A percentile compares a stretch with the other conserved stretches of the same genome.
phyloP scores from a whole-genome alignment of 495 filamentous ascomycete species.

The Xylaria nigripes region DNA sequence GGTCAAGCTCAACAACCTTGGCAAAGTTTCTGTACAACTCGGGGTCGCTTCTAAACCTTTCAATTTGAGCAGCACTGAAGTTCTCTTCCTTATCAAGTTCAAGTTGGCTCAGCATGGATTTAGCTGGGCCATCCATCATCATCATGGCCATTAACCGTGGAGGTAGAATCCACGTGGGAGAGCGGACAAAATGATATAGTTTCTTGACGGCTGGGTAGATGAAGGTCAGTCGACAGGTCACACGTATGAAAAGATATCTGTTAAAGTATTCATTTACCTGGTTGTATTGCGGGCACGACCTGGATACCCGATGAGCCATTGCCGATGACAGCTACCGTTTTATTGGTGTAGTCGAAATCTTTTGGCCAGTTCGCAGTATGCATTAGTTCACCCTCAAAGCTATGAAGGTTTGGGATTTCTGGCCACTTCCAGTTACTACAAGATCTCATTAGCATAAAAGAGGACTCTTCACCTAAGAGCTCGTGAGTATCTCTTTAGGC shows the following conservation, averaged over 20 bases:
- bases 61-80: constrained; percentile 35
- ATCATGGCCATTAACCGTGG: constrained; percentile 40
- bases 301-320: constrained; percentile 53
- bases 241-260: constrained; percentile 31
- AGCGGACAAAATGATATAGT: constrained; percentile 44
- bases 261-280: constrained; percentile 32
- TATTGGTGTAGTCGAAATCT: constrained; percentile 45
- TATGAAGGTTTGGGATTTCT: constrained; percentile 39
- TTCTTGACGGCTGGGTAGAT: constrained; percentile 34
- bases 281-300: constrained; percentile 52
- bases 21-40: constrained; percentile 22
- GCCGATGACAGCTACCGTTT: constrained; percentile 52
- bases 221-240: constrained; percentile 16
- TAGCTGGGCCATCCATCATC: constrained; percentile 29
- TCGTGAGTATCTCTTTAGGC: constrained; percentile 3
- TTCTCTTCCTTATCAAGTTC: constrained; percentile 28
- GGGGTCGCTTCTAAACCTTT: constrained; percentile 34
- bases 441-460: constrained; percentile 18
- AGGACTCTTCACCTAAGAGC: neutral
- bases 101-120: constrained; percentile 19
- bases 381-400: constrained; percentile 46
- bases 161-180: constrained; percentile 59
- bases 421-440: constrained; percentile 56
- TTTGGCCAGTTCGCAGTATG: constrained; percentile 55
- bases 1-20: constrained; percentile 21